phyloP scores from a whole-genome alignment of 768 basidiomycete genomes.

The Trametes cinnabarina region DNA sequence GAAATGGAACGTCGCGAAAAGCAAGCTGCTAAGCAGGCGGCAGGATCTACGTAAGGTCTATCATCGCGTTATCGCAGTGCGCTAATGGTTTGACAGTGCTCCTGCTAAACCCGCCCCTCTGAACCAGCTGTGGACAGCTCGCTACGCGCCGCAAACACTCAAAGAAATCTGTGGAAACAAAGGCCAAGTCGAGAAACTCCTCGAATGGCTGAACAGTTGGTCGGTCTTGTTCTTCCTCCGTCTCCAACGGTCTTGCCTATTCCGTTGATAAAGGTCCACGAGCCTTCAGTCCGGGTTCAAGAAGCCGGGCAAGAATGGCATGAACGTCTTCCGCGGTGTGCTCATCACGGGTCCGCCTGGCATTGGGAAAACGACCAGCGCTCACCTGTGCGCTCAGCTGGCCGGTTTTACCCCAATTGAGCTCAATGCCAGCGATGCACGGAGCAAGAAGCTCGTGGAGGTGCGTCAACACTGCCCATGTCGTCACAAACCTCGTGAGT shows the following conservation, averaged over 20 bases:
- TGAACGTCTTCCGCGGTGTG: conserved; percentile 84
- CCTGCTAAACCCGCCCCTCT: conserved; percentile 14
- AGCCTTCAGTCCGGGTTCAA: conserved; percentile 79
- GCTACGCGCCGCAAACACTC: conserved; percentile 85
- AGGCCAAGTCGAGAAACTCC: conserved; percentile 82
- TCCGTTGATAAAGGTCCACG: conserved; percentile 55
- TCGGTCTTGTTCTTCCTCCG: conserved; percentile 29
- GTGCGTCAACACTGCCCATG: conserved; percentile 35
- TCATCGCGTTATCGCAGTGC: background rate
- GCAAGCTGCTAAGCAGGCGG: conserved; percentile 41
- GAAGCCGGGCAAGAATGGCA: conserved; percentile 89
- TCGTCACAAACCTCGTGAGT: background rate
- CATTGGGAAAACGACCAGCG: conserved; percentile 96
- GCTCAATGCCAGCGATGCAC: conserved; percentile 91
- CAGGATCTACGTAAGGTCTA: background rate
- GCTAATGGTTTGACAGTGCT: background rate
- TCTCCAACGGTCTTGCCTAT: too few species aligned
- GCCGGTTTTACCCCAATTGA: conserved; percentile 93
- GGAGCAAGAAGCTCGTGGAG: conserved; percentile 97
- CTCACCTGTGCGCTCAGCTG: conserved; percentile 88
- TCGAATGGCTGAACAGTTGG: conserved; percentile 88
- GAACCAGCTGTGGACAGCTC: conserved; percentile 89
- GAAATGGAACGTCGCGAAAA: conserved; percentile 78
- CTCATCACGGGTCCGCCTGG: conserved; percentile 93
- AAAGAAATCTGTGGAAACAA: conserved; percentile 98